These are phyloP conservation scores for Dictyostelium capitatum DNA, from an alignment of 78 protist genomes.

Conservation along the genomic window DNA sequence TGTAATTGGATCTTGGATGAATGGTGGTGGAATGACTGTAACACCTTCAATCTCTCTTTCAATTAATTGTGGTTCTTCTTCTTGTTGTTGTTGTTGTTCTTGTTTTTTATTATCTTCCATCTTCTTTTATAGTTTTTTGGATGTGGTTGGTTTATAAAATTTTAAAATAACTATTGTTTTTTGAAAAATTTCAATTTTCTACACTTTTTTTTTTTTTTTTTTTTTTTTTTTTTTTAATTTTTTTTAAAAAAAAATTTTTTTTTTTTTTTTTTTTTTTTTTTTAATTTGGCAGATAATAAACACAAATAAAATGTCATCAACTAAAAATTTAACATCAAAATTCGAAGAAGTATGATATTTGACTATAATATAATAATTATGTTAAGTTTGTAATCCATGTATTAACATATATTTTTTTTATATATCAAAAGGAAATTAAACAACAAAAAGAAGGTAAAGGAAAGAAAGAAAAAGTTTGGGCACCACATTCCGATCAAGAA, in stretches of 20 bases:
- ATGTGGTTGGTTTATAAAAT: too few relatives aligned
- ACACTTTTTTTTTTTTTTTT: background rate
- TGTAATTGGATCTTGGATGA: slow-evolving; percentile 28
- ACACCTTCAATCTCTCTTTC: slow-evolving; percentile 53
- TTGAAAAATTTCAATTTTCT: background rate
- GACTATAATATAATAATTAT: too few relatives aligned
- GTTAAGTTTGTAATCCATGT: too few relatives aligned
- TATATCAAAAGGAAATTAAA: background rate
- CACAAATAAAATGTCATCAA: background rate
- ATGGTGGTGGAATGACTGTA: slow-evolving; percentile 9
- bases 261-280: background rate
- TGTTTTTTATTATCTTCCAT: background rate
- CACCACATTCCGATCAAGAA: background rate
- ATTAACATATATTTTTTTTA: too few relatives aligned
- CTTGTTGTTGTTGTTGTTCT: slow-evolving; percentile 20
- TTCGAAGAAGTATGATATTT: slow-evolving; percentile 15
- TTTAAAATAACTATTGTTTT: too few relatives aligned
- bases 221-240: background rate
- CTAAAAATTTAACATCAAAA: background rate
- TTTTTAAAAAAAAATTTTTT: background rate
- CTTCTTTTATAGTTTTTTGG: too few relatives aligned
- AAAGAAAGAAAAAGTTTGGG: slow-evolving; percentile 4
- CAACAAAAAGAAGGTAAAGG: slow-evolving; percentile 16
- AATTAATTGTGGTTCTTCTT: slow-evolving; percentile 27
- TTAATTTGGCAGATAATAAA: background rate